A percentile compares a stretch with the other conserved stretches of the same genome.
phyloP scores from a whole-genome alignment of 2,329 filamentous ascomycete genomes.

The Aureobasidium subglaciale region DNA sequence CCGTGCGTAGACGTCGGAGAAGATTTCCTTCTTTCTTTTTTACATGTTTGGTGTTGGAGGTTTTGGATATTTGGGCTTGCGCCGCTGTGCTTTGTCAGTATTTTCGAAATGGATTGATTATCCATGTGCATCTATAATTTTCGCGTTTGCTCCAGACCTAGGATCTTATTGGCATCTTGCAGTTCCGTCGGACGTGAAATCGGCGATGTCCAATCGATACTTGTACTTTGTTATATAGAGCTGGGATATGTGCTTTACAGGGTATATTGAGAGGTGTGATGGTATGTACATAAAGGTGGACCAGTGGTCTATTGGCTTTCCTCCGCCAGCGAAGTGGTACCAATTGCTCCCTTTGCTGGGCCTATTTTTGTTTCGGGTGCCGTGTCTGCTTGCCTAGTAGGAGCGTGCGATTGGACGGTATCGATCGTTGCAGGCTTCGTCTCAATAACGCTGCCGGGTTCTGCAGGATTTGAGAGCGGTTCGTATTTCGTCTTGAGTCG shows the following conservation, averaged over 20 bases:
- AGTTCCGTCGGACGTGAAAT: too few relatives aligned
- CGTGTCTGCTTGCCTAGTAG: background rate
- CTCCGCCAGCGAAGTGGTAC: background rate
- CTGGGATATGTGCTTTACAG: background rate
- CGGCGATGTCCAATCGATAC: too few relatives aligned
- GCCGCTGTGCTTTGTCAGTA: background rate
- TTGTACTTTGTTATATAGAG: background rate
- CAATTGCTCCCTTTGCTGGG: background rate
- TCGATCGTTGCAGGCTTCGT: too few relatives aligned
- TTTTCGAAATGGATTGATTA: background rate
- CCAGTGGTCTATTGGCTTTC: background rate
- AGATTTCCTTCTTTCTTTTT: background rate
- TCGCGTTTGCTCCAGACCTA: too few relatives aligned
- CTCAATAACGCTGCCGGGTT: background rate
- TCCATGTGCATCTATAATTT: too few relatives aligned
- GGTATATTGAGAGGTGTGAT: conserved; percentile 10
- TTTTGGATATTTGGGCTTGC: background rate
- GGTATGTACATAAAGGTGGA: background rate
- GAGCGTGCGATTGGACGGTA: background rate
- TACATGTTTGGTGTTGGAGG: conserved; percentile 1
- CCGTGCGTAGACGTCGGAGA: background rate
- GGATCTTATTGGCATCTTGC: too few relatives aligned
- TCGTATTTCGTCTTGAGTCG: conserved; percentile 13
- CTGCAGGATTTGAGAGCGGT: background rate
- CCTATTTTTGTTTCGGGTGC: background rate